Evolutionary conservation across 106 monocot species (phyloP), one percentile per base, ranked within the genome.

Genomic region (Phalaenopsis aphrodite): DNA sequence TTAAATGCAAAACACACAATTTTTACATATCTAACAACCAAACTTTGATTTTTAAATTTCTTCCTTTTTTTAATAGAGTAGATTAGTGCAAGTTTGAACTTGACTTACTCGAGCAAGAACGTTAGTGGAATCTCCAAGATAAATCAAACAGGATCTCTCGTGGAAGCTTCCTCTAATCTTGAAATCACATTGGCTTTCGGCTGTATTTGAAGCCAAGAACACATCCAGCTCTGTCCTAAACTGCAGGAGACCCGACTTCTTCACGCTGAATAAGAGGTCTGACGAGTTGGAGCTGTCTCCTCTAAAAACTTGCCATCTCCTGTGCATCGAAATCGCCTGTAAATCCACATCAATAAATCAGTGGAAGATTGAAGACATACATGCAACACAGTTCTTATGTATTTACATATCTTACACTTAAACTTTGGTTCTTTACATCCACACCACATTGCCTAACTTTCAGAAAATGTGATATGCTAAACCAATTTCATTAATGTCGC

Each of bases 261-360:
- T 90, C 0, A 80, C 86, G 52, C 77, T 86, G 77, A 88, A 90
- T 30, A 93, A 41, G 52, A 87, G 68, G 55, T 90, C 84, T 38
- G 75, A 76, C 0, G 64, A 3, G 46, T 81, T 77, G 1, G 85
- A 75, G 82, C 87, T 84, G 19, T 86, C 87, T 24, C 90, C 90
- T 75, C 75, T 81, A 42, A 75, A 87, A 9, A 82, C 82, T 47
- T 86, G 56, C 83, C 84, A 87, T 66, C 87, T 83, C 11, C 77
- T 47, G 49, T 90, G 90, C 55, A 69, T 71, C 36, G 77, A 80
- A 4, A 75, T 37, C 46, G 75, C 21, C 84, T 80, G 41, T 55
- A 52, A 30, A 69, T 21, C 21, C n/a, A 21, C 61, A 61, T 30
- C 21, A 3, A 61, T 61, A 3, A n/a, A 61, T 61, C 18, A 21